Percentiles rank a stretch among this genome's conserved stretches.
phyloP scores from a whole-genome alignment of 1,139 yeast genomes.

The Citeromyces hawaiiensis region DNA sequence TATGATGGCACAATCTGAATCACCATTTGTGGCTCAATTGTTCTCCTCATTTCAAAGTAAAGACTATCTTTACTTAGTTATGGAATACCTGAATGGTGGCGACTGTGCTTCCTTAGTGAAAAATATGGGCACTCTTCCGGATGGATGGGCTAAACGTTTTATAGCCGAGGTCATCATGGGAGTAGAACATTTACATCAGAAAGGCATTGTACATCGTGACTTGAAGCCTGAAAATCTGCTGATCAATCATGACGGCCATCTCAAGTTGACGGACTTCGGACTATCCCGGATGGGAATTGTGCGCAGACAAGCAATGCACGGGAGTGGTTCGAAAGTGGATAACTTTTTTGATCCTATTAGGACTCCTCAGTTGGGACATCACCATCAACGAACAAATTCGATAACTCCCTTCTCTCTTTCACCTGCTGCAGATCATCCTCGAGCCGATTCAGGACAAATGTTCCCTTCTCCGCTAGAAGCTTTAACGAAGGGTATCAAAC shows the following conservation, averaged over 20 bases:
- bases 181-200: conserved; percentile 73
- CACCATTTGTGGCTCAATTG: conserved; percentile 86
- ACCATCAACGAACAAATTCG: conserved; percentile 3
- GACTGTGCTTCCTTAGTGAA: conserved; percentile 84
- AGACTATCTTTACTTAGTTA: conserved; percentile 79
- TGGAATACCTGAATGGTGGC: conserved; percentile 96
- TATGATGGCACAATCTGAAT: conserved; percentile 92
- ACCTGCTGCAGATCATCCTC: conserved; percentile 19
- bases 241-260: conserved; percentile 77
- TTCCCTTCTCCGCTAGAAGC: conserved; percentile 13
- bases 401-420: conserved; percentile 35
- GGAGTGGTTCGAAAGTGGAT: not conserved
- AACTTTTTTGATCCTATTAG: conserved; percentile 1
- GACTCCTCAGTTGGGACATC: not conserved
- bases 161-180: conserved; percentile 87
- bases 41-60: conserved; percentile 83
- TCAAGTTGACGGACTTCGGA: conserved; percentile 92
- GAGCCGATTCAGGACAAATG: conserved; percentile 11
- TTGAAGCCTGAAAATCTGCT: conserved; percentile 82
- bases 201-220: conserved; percentile 91
- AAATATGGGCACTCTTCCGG: conserved; percentile 67
- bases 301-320: conserved; percentile 22
- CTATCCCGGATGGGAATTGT: conserved; percentile 81
- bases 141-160: conserved; percentile 80
- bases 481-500: conserved; percentile 11